Percentiles rank a stretch among this genome's conserved stretches.
Conservation (phyloP, 164 flowering plant species). For the Liquidambar formosana region DNA sequence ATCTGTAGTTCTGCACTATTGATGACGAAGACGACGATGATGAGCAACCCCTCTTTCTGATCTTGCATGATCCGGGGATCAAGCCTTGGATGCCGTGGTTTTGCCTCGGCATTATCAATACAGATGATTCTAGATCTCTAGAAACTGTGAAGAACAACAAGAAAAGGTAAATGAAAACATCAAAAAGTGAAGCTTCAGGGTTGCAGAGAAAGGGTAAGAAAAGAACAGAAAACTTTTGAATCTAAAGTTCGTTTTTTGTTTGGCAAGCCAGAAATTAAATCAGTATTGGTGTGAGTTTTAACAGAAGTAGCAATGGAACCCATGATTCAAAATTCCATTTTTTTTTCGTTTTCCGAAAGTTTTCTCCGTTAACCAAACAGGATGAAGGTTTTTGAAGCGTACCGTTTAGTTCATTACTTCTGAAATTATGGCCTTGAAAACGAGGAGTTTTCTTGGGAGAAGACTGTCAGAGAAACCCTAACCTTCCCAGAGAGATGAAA, state of each 20-base stretch:
- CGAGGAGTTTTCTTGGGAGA: neutral
- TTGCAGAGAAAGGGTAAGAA: neutral
- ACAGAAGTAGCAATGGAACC: too few relatives aligned
- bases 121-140: conserved; percentile 4
- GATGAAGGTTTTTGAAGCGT: too few relatives aligned
- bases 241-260: neutral
- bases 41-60: conserved; percentile 81
- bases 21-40: conserved; percentile 80
- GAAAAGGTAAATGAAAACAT: neutral
- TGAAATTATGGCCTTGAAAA: neutral
- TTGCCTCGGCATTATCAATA: conserved; percentile 53
- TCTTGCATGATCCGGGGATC: conserved; percentile 51
- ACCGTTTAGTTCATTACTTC: neutral
- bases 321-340: too few relatives aligned
- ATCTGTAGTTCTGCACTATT: conserved; percentile 54
- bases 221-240: neutral
- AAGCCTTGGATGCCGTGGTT: conserved; percentile 36
- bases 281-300: too few relatives aligned
- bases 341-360: too few relatives aligned
- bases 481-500: neutral
- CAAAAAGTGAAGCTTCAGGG: neutral
- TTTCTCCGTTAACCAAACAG: too few relatives aligned
- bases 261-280: too few relatives aligned
- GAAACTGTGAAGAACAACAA: neutral
- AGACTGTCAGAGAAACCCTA: neutral